Evolutionary conservation across 177 flowering plant species (phyloP).

Genomic region (Tripterygium wilfordii): DNA sequence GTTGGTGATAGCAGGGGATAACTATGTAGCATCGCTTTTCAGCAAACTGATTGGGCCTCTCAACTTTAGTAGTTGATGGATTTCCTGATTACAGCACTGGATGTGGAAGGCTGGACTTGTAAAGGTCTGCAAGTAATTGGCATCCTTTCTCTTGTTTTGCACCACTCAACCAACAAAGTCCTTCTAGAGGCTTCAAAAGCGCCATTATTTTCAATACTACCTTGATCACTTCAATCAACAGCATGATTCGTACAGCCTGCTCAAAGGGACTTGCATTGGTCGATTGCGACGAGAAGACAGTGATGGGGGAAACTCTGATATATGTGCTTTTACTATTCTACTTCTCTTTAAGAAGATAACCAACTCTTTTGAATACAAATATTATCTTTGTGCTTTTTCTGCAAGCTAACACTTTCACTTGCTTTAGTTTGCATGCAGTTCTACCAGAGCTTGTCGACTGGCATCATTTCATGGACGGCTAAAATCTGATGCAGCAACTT

Average conservation of each 20-base stretch:
- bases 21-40: no score
- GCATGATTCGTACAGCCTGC: conserved; percentile 45
- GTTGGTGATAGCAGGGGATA: no score
- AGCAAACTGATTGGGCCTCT: conserved; percentile 4
- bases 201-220: conserved; percentile 44
- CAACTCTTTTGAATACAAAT: no score
- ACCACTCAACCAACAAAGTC: no score
- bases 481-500: conserved; percentile 16
- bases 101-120: conserved; percentile 30
- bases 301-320: no score
- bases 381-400: no score
- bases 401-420: no score
- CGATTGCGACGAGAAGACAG: conserved; percentile 51
- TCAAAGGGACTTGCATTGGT: conserved; percentile 47
- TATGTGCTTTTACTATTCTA: no score
- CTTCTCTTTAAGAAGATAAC: no score
- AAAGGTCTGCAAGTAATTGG: conserved; percentile 37
- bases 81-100: no score
- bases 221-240: conserved; percentile 36
- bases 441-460: no score
- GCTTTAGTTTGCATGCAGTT: no score
- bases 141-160: conserved; percentile 50
- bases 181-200: conserved; percentile 56
- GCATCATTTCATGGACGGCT: conserved; percentile 32
- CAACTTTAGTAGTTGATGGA: conserved; percentile 15